These are phyloP conservation scores for Penicillium manginii DNA, from an alignment of 495 filamentous ascomycete species.

Conservation along the genomic window DNA sequence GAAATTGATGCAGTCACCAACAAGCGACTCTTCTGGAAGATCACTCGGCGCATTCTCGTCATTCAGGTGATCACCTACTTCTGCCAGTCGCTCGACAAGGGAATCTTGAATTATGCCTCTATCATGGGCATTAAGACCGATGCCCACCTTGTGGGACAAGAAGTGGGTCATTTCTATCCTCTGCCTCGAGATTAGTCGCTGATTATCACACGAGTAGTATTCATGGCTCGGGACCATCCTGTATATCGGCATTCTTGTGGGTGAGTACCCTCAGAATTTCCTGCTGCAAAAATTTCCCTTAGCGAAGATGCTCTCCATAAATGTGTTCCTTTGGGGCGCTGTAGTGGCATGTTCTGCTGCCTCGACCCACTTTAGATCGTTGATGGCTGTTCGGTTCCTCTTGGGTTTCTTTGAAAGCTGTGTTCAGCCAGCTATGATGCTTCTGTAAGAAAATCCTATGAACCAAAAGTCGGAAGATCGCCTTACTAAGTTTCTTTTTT, in stretches of 20 bases:
- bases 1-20: slow-evolving; percentile 22
- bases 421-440: slow-evolving; percentile 33
- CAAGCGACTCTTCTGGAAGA: slow-evolving; percentile 25
- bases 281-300: slow-evolving; percentile 53
- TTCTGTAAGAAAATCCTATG: no score
- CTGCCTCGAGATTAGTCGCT: no score
- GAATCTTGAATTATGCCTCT: slow-evolving; percentile 47
- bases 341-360: slow-evolving; percentile 31
- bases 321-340: slow-evolving; percentile 39
- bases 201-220: no score
- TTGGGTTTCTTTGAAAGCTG: slow-evolving; percentile 36
- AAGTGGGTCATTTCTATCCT: no score
- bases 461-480: no score
- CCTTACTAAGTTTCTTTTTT: no score
- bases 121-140: slow-evolving; percentile 46
- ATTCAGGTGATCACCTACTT: slow-evolving; percentile 23
- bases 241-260: slow-evolving; percentile 45
- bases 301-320: slow-evolving; percentile 47
- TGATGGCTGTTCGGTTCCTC: slow-evolving; percentile 36
- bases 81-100: slow-evolving; percentile 52
- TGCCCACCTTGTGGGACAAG: slow-evolving; percentile 35
- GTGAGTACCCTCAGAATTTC: slow-evolving; percentile 50
- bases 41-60: slow-evolving; percentile 22
- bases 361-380: slow-evolving; percentile 23
- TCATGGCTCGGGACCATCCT: slow-evolving; percentile 47